Evolutionary conservation across 306 rosid species (phyloP), one percentile per base, ranked within the genome.

Genomic region (Medicago arabica): DNA sequence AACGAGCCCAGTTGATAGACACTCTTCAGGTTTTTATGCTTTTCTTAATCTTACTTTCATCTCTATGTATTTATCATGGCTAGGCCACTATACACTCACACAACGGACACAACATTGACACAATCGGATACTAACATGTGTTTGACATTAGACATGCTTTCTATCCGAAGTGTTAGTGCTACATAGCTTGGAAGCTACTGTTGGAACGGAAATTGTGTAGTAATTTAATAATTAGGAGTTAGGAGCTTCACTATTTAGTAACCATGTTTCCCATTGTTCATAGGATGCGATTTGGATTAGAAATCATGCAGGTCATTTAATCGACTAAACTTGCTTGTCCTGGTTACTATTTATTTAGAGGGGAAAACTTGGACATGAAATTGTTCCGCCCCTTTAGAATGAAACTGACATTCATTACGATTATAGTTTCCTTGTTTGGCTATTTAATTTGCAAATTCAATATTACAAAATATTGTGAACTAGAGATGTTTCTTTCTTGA

Each of bases 1-100:
- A 85, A 38, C 82, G 91, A 59, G 92, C 90, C 9, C 86, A 87
- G 78, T 79, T 95, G 82, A 92, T 95, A 13, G 96, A 95, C 74
- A 85, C 78, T 76, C 82, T 95, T 71, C 97, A 94, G 97, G 98
- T 92, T 59, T 67, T 64, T 62, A 13, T 36, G n/a, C 40, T 49
- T 64, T 49, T 75, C 41, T 74, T 65, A 28, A 28, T 34, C 38
- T 34, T 34, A 40, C 19, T 54, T 36, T 53, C 23, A 7, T 47
- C 14, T 47, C 13, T 47, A 34, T 34, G 1, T 34, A 34, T 6
- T 34, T 34, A 34, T 34, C 1, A 34, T 34, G 38, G 5, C 38
- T 34, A 4, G 38, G 38, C 7, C 7, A 34, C 7, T 34, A 34
- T 34, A 34, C 38, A 34, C 6, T 34, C 38, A 34, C 38, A 34